Base-by-base conservation (phyloP, 352 stramenopile species). In the Phytophthora crassamura region DNA sequence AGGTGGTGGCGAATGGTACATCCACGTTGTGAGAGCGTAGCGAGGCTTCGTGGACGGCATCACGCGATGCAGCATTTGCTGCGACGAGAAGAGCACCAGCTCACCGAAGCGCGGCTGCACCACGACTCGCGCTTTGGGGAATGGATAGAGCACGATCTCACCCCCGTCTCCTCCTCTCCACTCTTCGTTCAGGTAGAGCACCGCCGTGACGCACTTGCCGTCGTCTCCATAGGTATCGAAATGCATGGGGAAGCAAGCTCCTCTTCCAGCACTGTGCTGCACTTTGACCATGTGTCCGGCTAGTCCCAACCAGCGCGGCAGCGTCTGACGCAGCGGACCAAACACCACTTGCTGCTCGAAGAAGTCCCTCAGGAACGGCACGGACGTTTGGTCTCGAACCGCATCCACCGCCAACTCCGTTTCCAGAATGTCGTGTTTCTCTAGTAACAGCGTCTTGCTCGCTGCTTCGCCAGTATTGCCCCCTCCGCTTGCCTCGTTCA, bases 201-300 rank as follows among this genome's bases (percentile, higher is more conserved):
- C 82, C 4, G 82, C 86, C 1, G 86, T 96, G 52, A 97, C 59
- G 50, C 82, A 90, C 69, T 94, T 95, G 68, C 83, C 84, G 42
- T 93, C 84, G 64, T 90, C 80, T 1, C 86, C 88, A 51, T 91
- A 93, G 34, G 87, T 86, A 65, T 97, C 89, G 41, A 92, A 95
- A 53, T 97, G 89, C 71, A 91, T 77, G 0, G 89, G 89, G 54
- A 97, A 97, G 64, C 87, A 95, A 2, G 86, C 89, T 14, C 87
- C 86, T 49, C 61, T 49, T 47, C 89, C 89, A 48, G 86, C 71
- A 50, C 92, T 97, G 51, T 84, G 78, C 64, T 97, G 89, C 10
- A 95, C 61, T 65, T 97, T 95, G 52, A 93, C 50, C 80, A 91
- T 89, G 48, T 84, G 74, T 10, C 66, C 74, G 12, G 55, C 52